Evolutionary conservation across 805 yeast genomes (phyloP).

Genomic region (Maudiozyma barnettii): DNA sequence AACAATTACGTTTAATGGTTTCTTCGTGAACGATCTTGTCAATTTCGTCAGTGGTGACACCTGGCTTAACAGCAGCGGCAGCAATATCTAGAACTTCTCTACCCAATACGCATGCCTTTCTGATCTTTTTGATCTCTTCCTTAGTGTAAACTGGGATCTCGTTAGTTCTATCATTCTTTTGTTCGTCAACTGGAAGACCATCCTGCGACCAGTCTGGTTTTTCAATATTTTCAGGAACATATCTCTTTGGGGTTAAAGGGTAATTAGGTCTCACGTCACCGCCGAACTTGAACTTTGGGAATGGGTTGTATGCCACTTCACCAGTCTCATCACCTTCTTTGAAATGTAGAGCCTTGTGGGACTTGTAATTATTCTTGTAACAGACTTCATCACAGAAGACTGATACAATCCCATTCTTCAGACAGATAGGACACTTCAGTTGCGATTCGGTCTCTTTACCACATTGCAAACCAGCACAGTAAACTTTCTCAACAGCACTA

Average conservation of each 20-base stretch:
- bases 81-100: conserved; percentile 87
- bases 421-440: conserved; percentile 85
- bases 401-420: conserved; percentile 54
- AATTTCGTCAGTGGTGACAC: conserved; percentile 86
- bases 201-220: conserved; percentile 75
- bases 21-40: conserved; percentile 83
- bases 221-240: conserved; percentile 60
- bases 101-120: conserved; percentile 64
- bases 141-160: conserved; percentile 53
- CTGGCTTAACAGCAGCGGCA: conserved; percentile 75
- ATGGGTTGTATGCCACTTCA: conserved; percentile 65
- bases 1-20: conserved; percentile 77
- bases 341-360: conserved; percentile 69
- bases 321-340: conserved; percentile 37
- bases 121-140: conserved; percentile 66
- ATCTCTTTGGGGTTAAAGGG: conserved; percentile 67
- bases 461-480: conserved; percentile 75
- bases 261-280: conserved; percentile 72
- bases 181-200: conserved; percentile 76
- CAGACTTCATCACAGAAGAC: conserved; percentile 79
- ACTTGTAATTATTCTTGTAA: conserved; percentile 60
- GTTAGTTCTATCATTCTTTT: conserved; percentile 56
- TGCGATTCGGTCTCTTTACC: conserved; percentile 68
- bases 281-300: conserved; percentile 64
- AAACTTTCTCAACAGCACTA: conserved; percentile 5